These are phyloP conservation scores for Zalerion maritima DNA, from an alignment of 495 filamentous ascomycete species.

Conservation along the genomic window DNA sequence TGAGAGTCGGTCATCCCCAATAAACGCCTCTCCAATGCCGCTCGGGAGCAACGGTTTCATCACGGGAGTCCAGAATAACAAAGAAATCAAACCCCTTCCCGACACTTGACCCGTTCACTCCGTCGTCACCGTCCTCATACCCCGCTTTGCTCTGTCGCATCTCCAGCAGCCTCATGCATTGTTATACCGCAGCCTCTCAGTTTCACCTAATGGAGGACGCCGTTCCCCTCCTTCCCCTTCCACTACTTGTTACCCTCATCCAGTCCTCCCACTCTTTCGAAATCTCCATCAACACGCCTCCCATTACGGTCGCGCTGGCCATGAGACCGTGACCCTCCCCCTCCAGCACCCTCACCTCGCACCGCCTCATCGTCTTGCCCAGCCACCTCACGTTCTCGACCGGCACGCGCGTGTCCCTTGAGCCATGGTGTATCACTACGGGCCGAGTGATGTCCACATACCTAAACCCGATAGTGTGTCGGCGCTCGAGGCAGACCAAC, in stretches of 20 bases:
- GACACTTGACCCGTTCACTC: no score
- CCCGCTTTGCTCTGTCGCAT: no score
- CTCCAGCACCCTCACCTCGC: conserved; percentile 81
- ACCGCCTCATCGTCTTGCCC: conserved; percentile 80
- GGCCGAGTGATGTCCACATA: conserved; percentile 89
- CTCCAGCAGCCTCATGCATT: no score
- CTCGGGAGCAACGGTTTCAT: no score
- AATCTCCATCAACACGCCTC: conserved; percentile 82
- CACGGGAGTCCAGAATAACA: no score
- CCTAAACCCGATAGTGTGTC: conserved; percentile 84
- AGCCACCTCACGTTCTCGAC: conserved; percentile 93
- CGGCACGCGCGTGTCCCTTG: conserved; percentile 78
- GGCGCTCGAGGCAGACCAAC: conserved; percentile 80
- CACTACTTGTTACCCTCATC: conserved; percentile 44
- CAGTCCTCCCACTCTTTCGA: conserved; percentile 92
- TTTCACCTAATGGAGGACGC: no score
- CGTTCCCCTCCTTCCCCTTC: no score
- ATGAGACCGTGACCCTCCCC: conserved; percentile 94
- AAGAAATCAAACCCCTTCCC: no score
- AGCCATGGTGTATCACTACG: conserved; percentile 89
- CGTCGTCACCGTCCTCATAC: no score
- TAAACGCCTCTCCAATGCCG: no score
- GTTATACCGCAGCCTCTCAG: no score
- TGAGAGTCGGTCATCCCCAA: no score
- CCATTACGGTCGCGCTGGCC: conserved; percentile 90